These are phyloP conservation scores for Boletellus ananiceps DNA, from an alignment of 768 basidiomycete species.

Conservation along the genomic window DNA sequence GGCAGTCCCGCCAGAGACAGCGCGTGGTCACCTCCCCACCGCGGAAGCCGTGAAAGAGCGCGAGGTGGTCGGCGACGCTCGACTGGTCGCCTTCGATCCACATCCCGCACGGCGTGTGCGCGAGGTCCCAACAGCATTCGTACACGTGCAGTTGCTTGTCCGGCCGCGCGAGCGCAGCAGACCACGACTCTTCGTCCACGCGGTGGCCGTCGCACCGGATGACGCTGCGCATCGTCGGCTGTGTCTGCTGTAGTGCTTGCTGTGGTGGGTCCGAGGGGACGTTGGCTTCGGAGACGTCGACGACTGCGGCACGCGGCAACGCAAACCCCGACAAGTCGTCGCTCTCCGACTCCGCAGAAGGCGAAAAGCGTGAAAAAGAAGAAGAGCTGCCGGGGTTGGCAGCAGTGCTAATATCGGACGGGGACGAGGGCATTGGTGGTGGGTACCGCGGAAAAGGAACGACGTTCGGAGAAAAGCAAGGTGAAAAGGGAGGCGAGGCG, in stretches of 20 bases:
- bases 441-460: conserved; percentile 20
- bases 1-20: conserved; percentile 30
- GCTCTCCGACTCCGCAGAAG: conserved; percentile 22
- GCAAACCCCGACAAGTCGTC: conserved; percentile 14
- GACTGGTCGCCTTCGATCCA: conserved; percentile 34
- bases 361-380: conserved; percentile 13
- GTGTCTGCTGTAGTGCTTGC: background rate
- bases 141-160: conserved; percentile 28
- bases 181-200: conserved; percentile 29
- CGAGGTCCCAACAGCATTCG: conserved; percentile 28
- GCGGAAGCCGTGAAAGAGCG: conserved; percentile 27
- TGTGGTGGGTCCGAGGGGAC: background rate
- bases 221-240: conserved; percentile 11
- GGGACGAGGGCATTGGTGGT: background rate
- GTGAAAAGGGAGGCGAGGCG: conserved; percentile 15
- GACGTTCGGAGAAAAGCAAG: conserved; percentile 10
- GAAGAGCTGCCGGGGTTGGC: background rate
- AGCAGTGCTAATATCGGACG: conserved; percentile 3
- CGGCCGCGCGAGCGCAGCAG: conserved; percentile 15
- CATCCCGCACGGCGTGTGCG: conserved; percentile 27
- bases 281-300: conserved; percentile 13
- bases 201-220: conserved; percentile 25
- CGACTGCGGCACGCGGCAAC: conserved; percentile 15
- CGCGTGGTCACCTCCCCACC: conserved; percentile 30
- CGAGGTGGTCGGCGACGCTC: conserved; percentile 30